phyloP scores from a whole-genome alignment of 495 filamentous ascomycete species.

The Trichocladium uniseriatum region DNA sequence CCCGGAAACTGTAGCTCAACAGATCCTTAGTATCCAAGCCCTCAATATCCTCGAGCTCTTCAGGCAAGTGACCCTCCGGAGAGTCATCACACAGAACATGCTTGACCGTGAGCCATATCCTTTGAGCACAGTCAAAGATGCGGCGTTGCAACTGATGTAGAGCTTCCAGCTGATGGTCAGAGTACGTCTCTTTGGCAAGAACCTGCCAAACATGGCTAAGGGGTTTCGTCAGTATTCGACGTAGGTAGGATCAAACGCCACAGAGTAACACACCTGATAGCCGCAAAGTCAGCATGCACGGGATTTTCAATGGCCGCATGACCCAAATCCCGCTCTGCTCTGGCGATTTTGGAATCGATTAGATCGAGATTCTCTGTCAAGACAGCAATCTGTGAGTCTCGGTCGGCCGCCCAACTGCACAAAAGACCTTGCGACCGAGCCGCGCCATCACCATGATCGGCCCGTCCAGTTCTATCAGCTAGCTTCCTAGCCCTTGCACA shows the following conservation, averaged over 20 bases:
- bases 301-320: constrained; percentile 54
- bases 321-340: constrained; percentile 48
- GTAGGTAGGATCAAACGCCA: background rate
- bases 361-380: constrained; percentile 37
- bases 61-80: constrained; percentile 76
- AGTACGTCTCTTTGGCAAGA: constrained; percentile 24
- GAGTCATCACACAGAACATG: constrained; percentile 80
- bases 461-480: constrained; percentile 57
- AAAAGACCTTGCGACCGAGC: constrained; percentile 53
- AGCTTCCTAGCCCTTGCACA: constrained; percentile 47
- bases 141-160: constrained; percentile 42
- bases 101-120: constrained; percentile 66
- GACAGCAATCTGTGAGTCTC: constrained; percentile 33
- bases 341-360: constrained; percentile 49
- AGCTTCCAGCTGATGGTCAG: constrained; percentile 28
- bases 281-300: constrained; percentile 61
- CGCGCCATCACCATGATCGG: constrained; percentile 79
- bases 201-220: constrained; percentile 38
- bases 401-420: constrained; percentile 32
- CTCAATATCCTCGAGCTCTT: constrained; percentile 58
- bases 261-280: constrained; percentile 43
- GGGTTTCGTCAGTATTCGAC: constrained; percentile 9
- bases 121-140: constrained; percentile 47
- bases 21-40: constrained; percentile 73
- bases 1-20: constrained; percentile 87